These are phyloP conservation scores for Tarenaya hassleriana DNA, from an alignment of 345 rosid species.

Conservation along the genomic window DNA sequence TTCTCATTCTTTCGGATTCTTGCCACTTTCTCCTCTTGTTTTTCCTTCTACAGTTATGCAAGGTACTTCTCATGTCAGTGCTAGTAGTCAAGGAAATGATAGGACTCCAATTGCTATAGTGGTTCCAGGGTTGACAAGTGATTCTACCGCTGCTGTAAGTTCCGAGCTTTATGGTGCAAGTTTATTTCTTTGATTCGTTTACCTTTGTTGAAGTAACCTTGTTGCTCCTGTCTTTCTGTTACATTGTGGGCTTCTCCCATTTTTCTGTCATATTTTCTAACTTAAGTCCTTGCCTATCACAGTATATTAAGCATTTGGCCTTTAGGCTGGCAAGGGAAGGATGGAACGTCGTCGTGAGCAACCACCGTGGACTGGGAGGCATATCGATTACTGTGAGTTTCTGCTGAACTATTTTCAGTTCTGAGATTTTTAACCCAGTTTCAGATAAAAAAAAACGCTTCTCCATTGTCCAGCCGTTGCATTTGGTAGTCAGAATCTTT, in stretches of 20 bases:
- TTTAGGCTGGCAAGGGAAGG: slow-evolving; percentile 56
- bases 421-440: not conserved
- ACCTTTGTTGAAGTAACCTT: not conserved
- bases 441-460: too few species aligned
- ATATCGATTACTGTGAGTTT: slow-evolving; percentile 79
- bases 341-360: slow-evolving; percentile 83
- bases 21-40: not conserved
- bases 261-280: slow-evolving; percentile 3
- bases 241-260: not conserved
- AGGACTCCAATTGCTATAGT: slow-evolving; percentile 52
- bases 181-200: too few species aligned
- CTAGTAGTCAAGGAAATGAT: slow-evolving; percentile 29
- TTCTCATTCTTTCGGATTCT: not conserved
- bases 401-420: not conserved
- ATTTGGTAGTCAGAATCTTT: too few species aligned
- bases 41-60: slow-evolving; percentile 20
- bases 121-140: slow-evolving; percentile 73
- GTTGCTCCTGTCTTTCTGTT: not conserved
- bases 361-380: slow-evolving; percentile 89
- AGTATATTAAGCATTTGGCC: slow-evolving; percentile 76
- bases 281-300: not conserved
- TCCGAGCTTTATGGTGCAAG: not conserved
- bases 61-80: slow-evolving; percentile 26
- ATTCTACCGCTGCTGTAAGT: slow-evolving; percentile 62
- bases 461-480: too few species aligned